Conservation (phyloP, 257 asterid species). For the Solanum dulcamara region DNA sequence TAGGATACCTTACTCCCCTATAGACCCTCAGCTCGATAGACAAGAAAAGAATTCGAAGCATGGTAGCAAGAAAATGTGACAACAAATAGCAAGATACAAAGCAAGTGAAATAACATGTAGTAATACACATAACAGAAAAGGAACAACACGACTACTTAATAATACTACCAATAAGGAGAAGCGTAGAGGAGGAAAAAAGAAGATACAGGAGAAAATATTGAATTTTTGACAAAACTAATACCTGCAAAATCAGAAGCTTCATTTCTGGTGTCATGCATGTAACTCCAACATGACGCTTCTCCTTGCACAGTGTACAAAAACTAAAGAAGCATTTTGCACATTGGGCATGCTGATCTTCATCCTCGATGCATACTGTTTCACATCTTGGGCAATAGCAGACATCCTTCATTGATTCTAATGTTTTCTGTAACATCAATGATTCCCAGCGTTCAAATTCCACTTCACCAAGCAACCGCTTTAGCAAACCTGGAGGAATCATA, state of each 20-base stretch:
- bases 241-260: conserved; percentile 64
- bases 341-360: conserved; percentile 68
- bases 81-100: neutral
- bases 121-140: neutral
- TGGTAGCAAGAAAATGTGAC: neutral
- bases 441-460: conserved; percentile 79
- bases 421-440: conserved; percentile 50
- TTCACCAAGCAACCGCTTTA: conserved; percentile 56
- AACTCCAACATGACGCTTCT: conserved; percentile 77
- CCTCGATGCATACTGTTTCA: conserved; percentile 79
- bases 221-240: conserved; percentile 7
- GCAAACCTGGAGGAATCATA: conserved; percentile 78
- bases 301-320: conserved; percentile 81
- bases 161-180: neutral
- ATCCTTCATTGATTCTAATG: conserved; percentile 82
- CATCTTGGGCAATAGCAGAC: conserved; percentile 92
- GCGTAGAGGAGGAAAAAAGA: neutral
- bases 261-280: conserved; percentile 65
- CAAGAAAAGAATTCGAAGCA: neutral
- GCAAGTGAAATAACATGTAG: neutral
- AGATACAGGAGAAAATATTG: neutral
- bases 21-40: neutral
- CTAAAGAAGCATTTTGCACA: conserved; percentile 82
- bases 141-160: neutral
- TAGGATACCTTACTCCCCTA: neutral